Conservation (phyloP, 2,329 filamentous ascomycete species). For the Neurospora sp. region DNA sequence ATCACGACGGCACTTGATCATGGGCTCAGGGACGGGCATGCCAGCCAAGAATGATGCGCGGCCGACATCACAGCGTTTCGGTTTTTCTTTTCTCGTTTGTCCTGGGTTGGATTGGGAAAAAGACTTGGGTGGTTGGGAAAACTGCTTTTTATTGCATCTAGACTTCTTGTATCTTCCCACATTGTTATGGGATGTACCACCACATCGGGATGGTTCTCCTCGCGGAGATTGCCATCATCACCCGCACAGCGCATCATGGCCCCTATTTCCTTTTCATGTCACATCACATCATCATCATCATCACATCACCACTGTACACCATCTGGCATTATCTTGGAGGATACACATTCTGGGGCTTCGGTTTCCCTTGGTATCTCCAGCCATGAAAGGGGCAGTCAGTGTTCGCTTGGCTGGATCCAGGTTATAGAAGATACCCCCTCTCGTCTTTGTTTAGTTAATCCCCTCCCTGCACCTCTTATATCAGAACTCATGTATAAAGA, state of each 20-base stretch:
- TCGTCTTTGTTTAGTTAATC: background rate
- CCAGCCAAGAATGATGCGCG: background rate
- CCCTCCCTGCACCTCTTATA: background rate
- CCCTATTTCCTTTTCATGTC: background rate
- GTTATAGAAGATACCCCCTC: background rate
- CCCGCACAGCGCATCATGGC: background rate
- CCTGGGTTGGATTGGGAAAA: background rate
- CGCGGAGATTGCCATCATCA: background rate
- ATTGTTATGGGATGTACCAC: background rate
- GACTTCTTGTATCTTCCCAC: background rate
- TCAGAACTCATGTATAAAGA: background rate
- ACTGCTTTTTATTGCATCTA: background rate
- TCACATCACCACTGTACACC: background rate
- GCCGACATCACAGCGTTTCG: background rate
- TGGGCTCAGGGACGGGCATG: background rate
- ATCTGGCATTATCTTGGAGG: background rate
- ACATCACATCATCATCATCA: background rate
- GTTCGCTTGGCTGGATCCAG: background rate
- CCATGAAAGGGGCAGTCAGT: background rate
- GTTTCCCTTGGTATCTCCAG: background rate
- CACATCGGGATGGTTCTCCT: background rate
- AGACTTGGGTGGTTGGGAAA: background rate
- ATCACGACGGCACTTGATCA: background rate
- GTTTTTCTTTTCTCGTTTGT: background rate
- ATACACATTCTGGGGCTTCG: background rate